Percentiles rank a stretch among this genome's conserved stretches.
These are phyloP conservation scores for Bathelium albidoporum DNA, from an alignment of 495 filamentous ascomycete genomes.

Conservation along the genomic window DNA sequence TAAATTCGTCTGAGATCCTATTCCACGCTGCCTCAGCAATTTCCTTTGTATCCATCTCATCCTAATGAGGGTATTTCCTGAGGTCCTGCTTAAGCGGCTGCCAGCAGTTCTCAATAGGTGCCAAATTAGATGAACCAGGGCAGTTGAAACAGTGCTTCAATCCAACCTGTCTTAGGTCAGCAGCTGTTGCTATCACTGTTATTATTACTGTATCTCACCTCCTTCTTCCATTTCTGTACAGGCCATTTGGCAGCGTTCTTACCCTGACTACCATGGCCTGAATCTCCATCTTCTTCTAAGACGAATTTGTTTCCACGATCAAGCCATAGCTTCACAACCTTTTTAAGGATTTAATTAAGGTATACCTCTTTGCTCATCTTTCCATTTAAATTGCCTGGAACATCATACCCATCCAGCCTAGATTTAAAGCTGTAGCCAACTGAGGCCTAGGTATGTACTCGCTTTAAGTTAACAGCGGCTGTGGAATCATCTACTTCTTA, in stretches of 20 bases:
- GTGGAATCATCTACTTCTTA: constrained; percentile 1
- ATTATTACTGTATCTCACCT: too few species aligned
- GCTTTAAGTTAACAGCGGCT: constrained; percentile 7
- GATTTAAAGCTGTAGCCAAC: constrained; percentile 13
- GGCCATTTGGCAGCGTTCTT: constrained; percentile 3
- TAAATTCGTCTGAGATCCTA: background rate
- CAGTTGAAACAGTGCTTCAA: constrained; percentile 15
- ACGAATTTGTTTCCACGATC: constrained; percentile 6
- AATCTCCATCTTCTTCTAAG: constrained; percentile 12
- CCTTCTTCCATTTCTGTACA: constrained; percentile 9
- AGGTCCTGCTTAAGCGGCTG: constrained; percentile 11
- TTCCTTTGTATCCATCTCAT: constrained; percentile 5
- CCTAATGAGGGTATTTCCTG: constrained; percentile 11
- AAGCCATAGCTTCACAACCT: constrained; percentile 12
- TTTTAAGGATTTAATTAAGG: constrained; percentile 10
- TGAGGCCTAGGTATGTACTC: constrained; percentile 8
- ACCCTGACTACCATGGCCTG: constrained; percentile 6
- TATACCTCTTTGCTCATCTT: constrained; percentile 12
- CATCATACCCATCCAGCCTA: constrained; percentile 9
- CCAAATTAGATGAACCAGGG: constrained; percentile 7
- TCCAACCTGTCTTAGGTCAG: too few species aligned
- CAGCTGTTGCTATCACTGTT: too few species aligned
- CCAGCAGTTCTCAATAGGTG: constrained; percentile 16
- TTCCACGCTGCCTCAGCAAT: background rate
- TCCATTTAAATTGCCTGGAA: constrained; percentile 11